Evolutionary conservation across 805 yeast genomes (phyloP).

Genomic region (Wickerhamiella occidentalis): DNA sequence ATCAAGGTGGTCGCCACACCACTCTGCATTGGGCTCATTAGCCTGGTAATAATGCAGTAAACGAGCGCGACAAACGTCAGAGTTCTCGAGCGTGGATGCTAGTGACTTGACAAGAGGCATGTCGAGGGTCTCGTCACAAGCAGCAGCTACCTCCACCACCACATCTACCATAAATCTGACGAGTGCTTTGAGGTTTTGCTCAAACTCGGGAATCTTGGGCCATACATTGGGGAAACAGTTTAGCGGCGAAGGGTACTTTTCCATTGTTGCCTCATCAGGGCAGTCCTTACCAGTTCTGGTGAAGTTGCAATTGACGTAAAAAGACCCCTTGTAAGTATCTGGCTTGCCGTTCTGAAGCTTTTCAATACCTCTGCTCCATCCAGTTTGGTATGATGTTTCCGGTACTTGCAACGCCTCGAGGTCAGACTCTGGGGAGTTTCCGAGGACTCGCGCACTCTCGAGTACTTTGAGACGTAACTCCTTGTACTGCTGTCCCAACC

Average conservation of each 20-base stretch:
- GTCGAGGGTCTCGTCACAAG: slow-evolving; percentile 33
- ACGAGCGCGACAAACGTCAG: slow-evolving; percentile 47
- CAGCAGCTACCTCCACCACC: slow-evolving; percentile 40
- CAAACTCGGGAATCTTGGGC: slow-evolving; percentile 32
- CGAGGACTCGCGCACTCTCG: slow-evolving; percentile 33
- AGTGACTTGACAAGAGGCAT: slow-evolving; percentile 26
- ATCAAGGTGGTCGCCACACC: slow-evolving; percentile 56
- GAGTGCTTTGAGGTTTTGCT: slow-evolving; percentile 23
- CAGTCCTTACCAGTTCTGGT: slow-evolving; percentile 37
- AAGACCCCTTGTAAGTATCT: slow-evolving; percentile 45
- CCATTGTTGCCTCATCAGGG: slow-evolving; percentile 26
- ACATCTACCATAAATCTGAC: slow-evolving; percentile 38
- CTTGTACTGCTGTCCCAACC: slow-evolving; percentile 32
- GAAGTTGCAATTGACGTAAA: slow-evolving; percentile 47
- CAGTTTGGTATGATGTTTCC: slow-evolving; percentile 42
- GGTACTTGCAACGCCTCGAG: slow-evolving; percentile 35
- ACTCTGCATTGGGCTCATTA: slow-evolving; percentile 25
- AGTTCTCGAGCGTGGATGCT: slow-evolving; percentile 35
- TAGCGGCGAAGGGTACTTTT: slow-evolving; percentile 28
- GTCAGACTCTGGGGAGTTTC: slow-evolving; percentile 29
- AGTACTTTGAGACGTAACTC: slow-evolving; percentile 35
- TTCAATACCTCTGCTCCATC: slow-evolving; percentile 53
- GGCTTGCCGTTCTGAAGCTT: slow-evolving; percentile 35
- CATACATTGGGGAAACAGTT: slow-evolving; percentile 43
- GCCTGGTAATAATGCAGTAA: slow-evolving; percentile 42